Conservation (phyloP, 306 rosid species). For the Senna siamea region DNA sequence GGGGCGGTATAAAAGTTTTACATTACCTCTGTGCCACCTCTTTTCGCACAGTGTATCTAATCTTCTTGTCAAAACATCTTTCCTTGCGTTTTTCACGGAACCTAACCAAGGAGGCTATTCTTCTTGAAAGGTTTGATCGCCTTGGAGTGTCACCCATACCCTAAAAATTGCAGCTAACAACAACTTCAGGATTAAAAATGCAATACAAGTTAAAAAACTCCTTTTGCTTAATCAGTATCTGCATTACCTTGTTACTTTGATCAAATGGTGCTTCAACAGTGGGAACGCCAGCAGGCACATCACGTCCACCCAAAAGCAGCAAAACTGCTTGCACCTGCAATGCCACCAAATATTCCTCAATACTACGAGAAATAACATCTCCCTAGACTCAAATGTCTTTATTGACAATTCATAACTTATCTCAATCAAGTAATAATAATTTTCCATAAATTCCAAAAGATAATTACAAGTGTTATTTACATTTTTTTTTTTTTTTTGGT, state of each 20-base stretch:
- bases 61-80: conserved; percentile 97
- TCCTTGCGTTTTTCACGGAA: conserved; percentile 95
- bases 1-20: conserved; percentile 6
- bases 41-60: conserved; percentile 88
- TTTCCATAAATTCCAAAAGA: too few species aligned
- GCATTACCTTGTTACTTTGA: conserved; percentile 71
- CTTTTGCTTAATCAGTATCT: conserved; percentile 36
- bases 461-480: too few species aligned
- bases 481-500: too few species aligned
- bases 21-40: conserved; percentile 97
- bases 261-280: conserved; percentile 59
- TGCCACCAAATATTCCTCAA: conserved; percentile 38
- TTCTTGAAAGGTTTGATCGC: conserved; percentile 82
- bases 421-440: too few species aligned
- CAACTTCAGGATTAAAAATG: conserved; percentile 42
- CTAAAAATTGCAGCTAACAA: conserved; percentile 54
- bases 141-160: conserved; percentile 60
- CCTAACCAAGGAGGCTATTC: conserved; percentile 96
- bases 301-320: conserved; percentile 83
- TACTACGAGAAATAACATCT: too few species aligned
- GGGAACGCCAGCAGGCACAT: conserved; percentile 61
- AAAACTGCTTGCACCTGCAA: conserved; percentile 94
- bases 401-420: too few species aligned
- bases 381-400: too few species aligned
- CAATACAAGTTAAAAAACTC: conserved; percentile 31